phyloP scores from a whole-genome alignment of 1,284 basidiomycete species.

The Cutaneotrichosporon curvatum region DNA sequence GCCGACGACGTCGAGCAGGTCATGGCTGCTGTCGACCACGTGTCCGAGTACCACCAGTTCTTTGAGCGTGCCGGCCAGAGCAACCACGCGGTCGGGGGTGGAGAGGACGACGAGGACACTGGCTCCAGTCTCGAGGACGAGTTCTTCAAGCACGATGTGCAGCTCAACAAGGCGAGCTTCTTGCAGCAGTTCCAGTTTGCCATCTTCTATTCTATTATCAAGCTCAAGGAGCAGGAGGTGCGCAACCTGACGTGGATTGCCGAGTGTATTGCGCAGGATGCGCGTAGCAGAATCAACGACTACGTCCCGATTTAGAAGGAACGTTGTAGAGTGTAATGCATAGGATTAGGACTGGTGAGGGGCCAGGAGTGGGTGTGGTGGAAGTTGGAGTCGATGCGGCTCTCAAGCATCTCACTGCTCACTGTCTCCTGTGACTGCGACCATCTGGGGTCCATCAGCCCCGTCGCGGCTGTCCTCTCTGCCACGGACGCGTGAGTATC shows the following conservation, averaged over 20 bases:
- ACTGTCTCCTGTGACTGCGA: no score
- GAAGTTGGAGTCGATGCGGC: no score
- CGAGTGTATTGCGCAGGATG: conserved; percentile 92
- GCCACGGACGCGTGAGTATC: no score
- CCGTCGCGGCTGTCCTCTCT: no score
- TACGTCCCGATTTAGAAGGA: conserved; percentile 72
- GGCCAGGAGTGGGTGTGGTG: neutral
- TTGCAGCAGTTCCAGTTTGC: conserved; percentile 91
- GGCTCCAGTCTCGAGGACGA: conserved; percentile 70
- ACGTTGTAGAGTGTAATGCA: conserved; percentile 4
- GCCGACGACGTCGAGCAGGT: conserved; percentile 96
- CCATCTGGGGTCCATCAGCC: no score
- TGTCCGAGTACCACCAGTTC: conserved; percentile 85
- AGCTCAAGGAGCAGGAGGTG: conserved; percentile 99
- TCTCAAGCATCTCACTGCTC: no score
- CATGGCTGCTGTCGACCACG: conserved; percentile 73
- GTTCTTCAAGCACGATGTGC: conserved; percentile 92
- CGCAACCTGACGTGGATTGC: conserved; percentile 95
- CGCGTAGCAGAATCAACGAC: conserved; percentile 78
- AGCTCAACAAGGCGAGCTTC: conserved; percentile 87
- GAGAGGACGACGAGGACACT: conserved; percentile 29
- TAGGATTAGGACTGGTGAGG: no score
- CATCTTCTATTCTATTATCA: conserved; percentile 88
- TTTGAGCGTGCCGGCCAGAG: conserved; percentile 58
- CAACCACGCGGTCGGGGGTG: conserved; percentile 6